Evolutionary conservation across 371 early-diverging fungal species (phyloP).

Genomic region (Actinomucor elegans): DNA sequence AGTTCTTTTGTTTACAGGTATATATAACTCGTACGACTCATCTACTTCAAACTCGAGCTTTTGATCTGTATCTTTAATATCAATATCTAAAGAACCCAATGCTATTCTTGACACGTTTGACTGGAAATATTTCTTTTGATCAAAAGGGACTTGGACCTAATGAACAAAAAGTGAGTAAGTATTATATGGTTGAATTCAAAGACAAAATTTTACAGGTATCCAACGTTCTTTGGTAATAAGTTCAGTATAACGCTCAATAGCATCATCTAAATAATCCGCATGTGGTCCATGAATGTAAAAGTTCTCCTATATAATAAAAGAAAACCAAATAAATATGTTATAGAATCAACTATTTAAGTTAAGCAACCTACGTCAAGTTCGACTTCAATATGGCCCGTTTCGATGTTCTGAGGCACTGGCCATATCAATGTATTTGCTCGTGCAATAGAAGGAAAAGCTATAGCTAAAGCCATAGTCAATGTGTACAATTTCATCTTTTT

Average conservation of each 20-base stretch:
- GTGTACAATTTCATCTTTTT: not conserved
- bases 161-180: too few species aligned
- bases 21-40: constrained; percentile 66
- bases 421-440: constrained; percentile 11
- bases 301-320: not conserved
- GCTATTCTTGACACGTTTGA: constrained; percentile 1
- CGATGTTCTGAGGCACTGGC: constrained; percentile 15
- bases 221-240: constrained; percentile 38
- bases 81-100: constrained; percentile 28
- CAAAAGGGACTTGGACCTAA: constrained; percentile 24
- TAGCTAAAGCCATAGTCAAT: not conserved
- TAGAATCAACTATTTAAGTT: too few species aligned
- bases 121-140: too few species aligned
- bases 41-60: constrained; percentile 48
- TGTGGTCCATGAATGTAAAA: constrained; percentile 9
- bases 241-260: constrained; percentile 36
- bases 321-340: too few species aligned
- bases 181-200: not conserved
- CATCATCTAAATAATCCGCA: constrained; percentile 11
- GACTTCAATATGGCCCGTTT: constrained; percentile 3
- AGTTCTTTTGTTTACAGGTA: constrained; percentile 35
- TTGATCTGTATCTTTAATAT: constrained; percentile 31
- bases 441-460: constrained; percentile 7
- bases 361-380: constrained; percentile 11
- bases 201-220: constrained; percentile 29